A percentile compares a stretch with the other conserved stretches of the same genome.
phyloP scores from a whole-genome alignment of 306 rosid genomes.

The Abrus pulchellus region DNA sequence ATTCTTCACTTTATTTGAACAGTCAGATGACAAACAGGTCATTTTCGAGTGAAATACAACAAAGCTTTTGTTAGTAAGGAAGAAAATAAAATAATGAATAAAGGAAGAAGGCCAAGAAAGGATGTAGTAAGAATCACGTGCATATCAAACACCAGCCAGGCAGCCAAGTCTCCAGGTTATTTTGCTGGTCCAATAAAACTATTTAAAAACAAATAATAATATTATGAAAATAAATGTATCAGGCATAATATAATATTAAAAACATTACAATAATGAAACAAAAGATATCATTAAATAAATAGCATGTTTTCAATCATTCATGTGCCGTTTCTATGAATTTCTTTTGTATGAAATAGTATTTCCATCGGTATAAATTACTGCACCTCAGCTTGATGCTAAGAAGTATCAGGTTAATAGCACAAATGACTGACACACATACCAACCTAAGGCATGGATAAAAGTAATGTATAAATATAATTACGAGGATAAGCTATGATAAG shows the following conservation, averaged over 20 bases:
- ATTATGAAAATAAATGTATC: neutral
- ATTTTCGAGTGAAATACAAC: neutral
- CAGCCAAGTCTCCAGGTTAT: conserved; percentile 34
- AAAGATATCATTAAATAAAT: neutral
- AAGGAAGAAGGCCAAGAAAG: neutral
- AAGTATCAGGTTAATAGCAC: neutral
- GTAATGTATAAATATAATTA: neutral
- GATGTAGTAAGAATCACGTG: neutral
- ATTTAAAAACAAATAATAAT: neutral
- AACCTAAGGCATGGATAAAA: neutral
- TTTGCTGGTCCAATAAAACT: conserved; percentile 1
- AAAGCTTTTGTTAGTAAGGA: neutral
- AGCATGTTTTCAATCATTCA: neutral
- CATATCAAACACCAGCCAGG: neutral
- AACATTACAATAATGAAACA: neutral
- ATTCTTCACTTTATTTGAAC: neutral
- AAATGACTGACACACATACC: neutral
- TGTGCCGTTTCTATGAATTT: neutral
- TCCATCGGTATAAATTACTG: neutral
- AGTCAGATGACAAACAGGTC: neutral
- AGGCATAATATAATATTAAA: too few species aligned
- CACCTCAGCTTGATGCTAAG: neutral
- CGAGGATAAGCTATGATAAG: neutral
- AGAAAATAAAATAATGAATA: neutral
- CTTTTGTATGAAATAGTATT: neutral